A percentile compares a stretch with the other conserved stretches of the same genome.
phyloP scores from a whole-genome alignment of 257 asterid genomes.

The Ophiorrhiza pumila region DNA sequence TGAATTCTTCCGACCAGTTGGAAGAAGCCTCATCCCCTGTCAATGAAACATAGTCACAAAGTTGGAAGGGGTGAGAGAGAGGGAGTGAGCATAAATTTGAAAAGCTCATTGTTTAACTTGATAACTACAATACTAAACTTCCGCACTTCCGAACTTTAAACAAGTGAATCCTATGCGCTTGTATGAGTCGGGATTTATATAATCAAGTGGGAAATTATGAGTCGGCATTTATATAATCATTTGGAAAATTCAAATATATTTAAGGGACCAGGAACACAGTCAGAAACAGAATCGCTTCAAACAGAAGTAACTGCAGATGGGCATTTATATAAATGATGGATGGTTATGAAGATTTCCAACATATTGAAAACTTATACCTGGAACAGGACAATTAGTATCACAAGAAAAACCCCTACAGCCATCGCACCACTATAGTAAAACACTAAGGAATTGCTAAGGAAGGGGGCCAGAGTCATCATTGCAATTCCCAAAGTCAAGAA shows the following conservation, averaged over 20 bases:
- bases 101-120: not conserved
- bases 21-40: conserved; percentile 99
- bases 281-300: not conserved
- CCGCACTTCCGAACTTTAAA: not conserved
- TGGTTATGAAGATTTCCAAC: not conserved
- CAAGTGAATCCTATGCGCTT: not conserved
- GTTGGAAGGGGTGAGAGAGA: not conserved
- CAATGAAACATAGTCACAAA: conserved; percentile 14
- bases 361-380: conserved; percentile 42
- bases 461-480: conserved; percentile 58
- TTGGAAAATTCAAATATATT: not conserved
- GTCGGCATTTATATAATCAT: not conserved
- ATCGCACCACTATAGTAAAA: conserved; percentile 85
- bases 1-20: conserved; percentile 76
- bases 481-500: conserved; percentile 66
- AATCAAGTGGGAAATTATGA: not conserved
- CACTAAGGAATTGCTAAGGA: conserved; percentile 72
- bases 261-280: not conserved
- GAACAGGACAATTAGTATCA: conserved; percentile 78
- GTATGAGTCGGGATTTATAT: too few species aligned
- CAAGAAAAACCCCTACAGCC: conserved; percentile 71
- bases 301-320: not conserved
- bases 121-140: not conserved
- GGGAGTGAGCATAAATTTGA: not conserved
- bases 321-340: not conserved